Percentiles rank a stretch among this genome's conserved stretches.
phyloP scores from a whole-genome alignment of 2,329 filamentous ascomycete genomes.

The Penicillium glabrum region DNA sequence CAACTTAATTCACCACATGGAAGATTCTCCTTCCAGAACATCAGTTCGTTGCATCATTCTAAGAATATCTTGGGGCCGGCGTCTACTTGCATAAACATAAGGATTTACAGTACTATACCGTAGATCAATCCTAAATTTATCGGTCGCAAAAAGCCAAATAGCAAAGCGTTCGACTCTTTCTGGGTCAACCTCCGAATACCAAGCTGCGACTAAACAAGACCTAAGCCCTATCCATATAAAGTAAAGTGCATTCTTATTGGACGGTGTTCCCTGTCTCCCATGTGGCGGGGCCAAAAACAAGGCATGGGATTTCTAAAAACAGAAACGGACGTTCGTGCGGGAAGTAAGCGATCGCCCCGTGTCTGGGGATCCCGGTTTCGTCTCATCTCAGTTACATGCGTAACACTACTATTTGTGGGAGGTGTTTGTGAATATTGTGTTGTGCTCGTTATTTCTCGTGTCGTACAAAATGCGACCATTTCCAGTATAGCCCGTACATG shows the following conservation, averaged over 20 bases:
- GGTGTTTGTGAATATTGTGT: no score
- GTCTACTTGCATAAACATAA: neutral
- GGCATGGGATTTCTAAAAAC: conserved; percentile 1
- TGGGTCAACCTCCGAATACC: neutral
- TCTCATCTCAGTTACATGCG: neutral
- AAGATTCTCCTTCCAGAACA: neutral
- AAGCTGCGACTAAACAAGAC: neutral
- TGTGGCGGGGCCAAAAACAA: neutral
- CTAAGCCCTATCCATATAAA: neutral
- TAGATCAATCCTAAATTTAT: neutral
- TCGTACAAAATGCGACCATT: neutral
- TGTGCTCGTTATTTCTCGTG: no score
- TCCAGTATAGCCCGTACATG: no score
- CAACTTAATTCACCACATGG: neutral
- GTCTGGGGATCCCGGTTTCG: neutral
- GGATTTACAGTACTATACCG: neutral
- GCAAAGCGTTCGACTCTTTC: neutral
- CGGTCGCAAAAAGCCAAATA: neutral
- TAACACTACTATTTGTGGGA: neutral
- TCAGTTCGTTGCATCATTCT: neutral
- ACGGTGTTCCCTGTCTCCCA: neutral
- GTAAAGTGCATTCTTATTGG: neutral
- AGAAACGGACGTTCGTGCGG: neutral
- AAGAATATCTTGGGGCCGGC: neutral
- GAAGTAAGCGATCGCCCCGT: neutral